Conservation (phyloP, 2,329 filamentous ascomycete species). For the Xylariales sp. region DNA sequence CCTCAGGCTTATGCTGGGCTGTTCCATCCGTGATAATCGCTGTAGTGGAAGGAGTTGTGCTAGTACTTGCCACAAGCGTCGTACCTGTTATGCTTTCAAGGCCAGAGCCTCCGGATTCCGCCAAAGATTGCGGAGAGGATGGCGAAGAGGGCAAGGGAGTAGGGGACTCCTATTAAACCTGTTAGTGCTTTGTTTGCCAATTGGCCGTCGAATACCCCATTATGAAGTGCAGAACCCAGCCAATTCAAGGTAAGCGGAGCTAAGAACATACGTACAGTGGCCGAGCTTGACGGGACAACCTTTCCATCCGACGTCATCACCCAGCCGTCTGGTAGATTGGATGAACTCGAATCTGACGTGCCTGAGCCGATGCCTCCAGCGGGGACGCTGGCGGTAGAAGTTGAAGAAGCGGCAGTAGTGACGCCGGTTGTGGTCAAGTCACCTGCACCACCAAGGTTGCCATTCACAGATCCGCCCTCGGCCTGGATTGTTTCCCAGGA, state of each 20-base stretch:
- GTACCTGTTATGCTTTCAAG: constrained; percentile 59
- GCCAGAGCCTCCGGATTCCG: constrained; percentile 51
- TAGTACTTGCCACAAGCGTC: constrained; percentile 45
- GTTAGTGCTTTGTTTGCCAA: constrained; percentile 40
- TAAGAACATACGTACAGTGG: constrained; percentile 61
- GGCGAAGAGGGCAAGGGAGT: constrained; percentile 54
- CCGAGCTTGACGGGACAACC: constrained; percentile 77
- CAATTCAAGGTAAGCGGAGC: constrained; percentile 28
- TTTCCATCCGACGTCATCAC: constrained; percentile 82
- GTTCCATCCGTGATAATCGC: constrained; percentile 12
- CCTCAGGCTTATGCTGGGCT: constrained; percentile 30
- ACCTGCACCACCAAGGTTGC: constrained; percentile 68
- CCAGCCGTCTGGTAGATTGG: constrained; percentile 80
- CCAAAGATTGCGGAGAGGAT: constrained; percentile 53
- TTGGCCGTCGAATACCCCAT: constrained; percentile 20
- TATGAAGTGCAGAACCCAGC: constrained; percentile 38
- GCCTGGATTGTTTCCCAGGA: constrained; percentile 85
- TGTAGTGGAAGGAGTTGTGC: constrained; percentile 7
- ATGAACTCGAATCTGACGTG: constrained; percentile 62
- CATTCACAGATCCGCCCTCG: constrained; percentile 81
- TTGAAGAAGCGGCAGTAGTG: constrained; percentile 71
- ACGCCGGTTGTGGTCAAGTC: constrained; percentile 66
- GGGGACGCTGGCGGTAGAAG: constrained; percentile 73
- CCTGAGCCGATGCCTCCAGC: constrained; percentile 74
- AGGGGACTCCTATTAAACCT: constrained; percentile 50